These are phyloP conservation scores for Ophiostoma montium DNA, from an alignment of 2,329 filamentous ascomycete species.

Conservation along the genomic window DNA sequence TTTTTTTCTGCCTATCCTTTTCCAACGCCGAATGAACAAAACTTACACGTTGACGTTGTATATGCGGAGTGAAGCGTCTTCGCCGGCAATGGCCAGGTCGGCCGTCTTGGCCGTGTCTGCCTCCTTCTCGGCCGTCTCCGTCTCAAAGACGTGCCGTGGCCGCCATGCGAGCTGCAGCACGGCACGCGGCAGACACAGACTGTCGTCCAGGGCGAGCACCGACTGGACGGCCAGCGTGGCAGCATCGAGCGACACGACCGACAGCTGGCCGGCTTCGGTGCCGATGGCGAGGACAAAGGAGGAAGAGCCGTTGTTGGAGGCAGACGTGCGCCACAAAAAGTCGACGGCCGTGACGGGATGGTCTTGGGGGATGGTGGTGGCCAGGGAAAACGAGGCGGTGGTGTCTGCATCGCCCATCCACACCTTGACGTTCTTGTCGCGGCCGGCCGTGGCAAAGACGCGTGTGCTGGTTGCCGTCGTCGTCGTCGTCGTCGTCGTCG, in stretches of 20 bases:
- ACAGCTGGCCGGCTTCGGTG: slow-evolving; percentile 38
- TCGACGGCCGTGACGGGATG: slow-evolving; percentile 58
- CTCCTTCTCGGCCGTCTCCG: slow-evolving; percentile 2
- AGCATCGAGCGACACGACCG: slow-evolving; percentile 28
- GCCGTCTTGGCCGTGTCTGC: slow-evolving; percentile 6
- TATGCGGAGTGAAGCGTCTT: slow-evolving; percentile 46
- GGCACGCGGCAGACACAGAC: slow-evolving; percentile 45
- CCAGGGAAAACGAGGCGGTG: slow-evolving; percentile 32
- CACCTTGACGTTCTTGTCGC: slow-evolving; percentile 72
- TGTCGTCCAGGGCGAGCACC: slow-evolving; percentile 21
- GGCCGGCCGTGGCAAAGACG: slow-evolving; percentile 72
- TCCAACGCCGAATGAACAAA: neutral
- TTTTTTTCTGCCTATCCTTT: neutral
- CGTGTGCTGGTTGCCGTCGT: slow-evolving; percentile 20
- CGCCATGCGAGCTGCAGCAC: slow-evolving; percentile 58
- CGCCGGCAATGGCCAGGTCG: slow-evolving; percentile 41
- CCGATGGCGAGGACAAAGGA: slow-evolving; percentile 38
- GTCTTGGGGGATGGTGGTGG: slow-evolving; percentile 37
- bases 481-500: slow-evolving; percentile 26
- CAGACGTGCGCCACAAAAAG: slow-evolving; percentile 32
- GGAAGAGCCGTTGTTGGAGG: slow-evolving; percentile 2
- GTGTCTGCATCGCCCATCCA: slow-evolving; percentile 35
- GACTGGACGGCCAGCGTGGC: slow-evolving; percentile 21
- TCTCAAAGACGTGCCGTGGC: no score
- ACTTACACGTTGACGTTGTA: slow-evolving; percentile 28